Evolutionary conservation across 306 rosid species (phyloP).

Genomic region (Acacia confusa): DNA sequence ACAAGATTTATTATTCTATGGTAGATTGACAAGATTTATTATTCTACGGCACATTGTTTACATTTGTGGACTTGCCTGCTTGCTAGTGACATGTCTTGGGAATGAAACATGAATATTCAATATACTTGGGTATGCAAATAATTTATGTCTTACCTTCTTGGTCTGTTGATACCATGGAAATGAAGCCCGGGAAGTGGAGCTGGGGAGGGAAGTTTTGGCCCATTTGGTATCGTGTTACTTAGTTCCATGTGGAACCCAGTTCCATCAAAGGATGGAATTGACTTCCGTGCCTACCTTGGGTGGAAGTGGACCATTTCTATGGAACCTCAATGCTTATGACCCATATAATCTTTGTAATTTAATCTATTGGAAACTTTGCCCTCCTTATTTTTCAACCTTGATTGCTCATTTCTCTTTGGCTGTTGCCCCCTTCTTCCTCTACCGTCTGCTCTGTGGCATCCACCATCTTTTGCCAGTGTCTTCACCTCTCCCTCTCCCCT

Average conservation of each 20-base stretch:
- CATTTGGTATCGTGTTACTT: neutral
- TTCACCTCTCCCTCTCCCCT: neutral
- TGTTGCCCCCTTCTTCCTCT: neutral
- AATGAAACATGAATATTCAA: conserved; percentile 3
- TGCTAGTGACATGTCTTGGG: neutral
- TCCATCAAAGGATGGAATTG: neutral
- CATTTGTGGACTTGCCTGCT: conserved; percentile 20
- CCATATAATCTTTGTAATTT: neutral
- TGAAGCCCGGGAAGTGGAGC: neutral
- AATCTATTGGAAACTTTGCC: neutral
- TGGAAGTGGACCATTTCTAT: neutral
- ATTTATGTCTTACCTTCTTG: neutral
- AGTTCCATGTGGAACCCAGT: neutral
- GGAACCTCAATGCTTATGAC: neutral
- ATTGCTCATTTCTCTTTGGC: neutral
- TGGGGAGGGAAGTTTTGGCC: neutral
- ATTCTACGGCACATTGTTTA: neutral
- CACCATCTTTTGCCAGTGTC: neutral
- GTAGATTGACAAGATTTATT: neutral
- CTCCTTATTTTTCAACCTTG: neutral
- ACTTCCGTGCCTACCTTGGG: neutral
- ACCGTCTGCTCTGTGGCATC: neutral
- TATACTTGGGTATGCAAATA: neutral
- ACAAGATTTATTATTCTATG: neutral
- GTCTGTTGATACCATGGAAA: neutral